These are phyloP conservation scores for Paxillus involutus DNA, from an alignment of 768 basidiomycete genomes.

Conservation along the genomic window DNA sequence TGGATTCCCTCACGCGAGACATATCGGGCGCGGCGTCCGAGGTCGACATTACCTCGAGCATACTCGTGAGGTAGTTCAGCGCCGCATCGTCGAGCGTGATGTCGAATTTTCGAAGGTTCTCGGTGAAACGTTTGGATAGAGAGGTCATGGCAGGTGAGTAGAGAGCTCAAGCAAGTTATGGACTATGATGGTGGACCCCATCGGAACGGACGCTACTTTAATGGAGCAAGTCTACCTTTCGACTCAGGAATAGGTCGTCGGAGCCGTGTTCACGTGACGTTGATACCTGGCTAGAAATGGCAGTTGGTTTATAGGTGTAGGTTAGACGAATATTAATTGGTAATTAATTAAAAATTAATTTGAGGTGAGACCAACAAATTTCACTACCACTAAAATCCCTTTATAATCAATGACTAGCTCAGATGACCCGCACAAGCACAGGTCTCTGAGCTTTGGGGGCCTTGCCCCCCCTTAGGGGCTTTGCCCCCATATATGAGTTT, in stretches of 20 bases:
- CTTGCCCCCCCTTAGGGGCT: too few species aligned
- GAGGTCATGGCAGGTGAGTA: background rate
- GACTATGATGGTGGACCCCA: background rate
- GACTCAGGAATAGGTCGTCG: background rate
- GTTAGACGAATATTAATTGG: too few species aligned
- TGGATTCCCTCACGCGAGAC: background rate
- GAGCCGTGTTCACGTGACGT: background rate
- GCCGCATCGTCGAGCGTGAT: constrained; percentile 9
- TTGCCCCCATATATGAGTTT: too few species aligned
- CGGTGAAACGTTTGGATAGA: constrained; percentile 1
- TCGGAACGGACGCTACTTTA: background rate
- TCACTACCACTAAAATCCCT: too few species aligned
- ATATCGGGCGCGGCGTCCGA: background rate
- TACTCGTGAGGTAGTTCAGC: constrained; percentile 10
- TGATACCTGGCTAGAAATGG: too few species aligned
- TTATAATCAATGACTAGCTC: too few species aligned
- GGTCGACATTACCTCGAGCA: constrained; percentile 8
- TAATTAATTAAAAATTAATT: too few species aligned
- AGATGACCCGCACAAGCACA: too few species aligned
- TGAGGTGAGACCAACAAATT: too few species aligned
- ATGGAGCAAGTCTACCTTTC: background rate
- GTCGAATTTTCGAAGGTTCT: constrained; percentile 3
- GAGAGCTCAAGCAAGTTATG: too few species aligned
- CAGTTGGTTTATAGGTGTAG: too few species aligned
- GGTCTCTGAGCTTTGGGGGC: too few species aligned